Base-by-base conservation (phyloP, 805 yeast genomes). In the Isabelozyma pseudorhagii region DNA sequence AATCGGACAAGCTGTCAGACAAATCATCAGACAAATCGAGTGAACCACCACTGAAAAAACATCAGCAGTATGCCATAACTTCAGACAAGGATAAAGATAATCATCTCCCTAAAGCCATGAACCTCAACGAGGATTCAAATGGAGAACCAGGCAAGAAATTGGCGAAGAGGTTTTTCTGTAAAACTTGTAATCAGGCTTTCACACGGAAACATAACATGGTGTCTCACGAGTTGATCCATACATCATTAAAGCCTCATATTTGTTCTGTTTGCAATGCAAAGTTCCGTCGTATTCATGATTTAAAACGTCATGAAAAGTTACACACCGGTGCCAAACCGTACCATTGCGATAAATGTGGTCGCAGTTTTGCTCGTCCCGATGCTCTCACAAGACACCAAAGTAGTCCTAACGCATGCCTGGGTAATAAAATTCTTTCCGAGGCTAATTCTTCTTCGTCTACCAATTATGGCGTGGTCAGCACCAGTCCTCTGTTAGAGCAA, bases 291-390 rank as follows among this genome's bases (percentile, higher is more conserved):
- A 77, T 82, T 29, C 92, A 87, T 63, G 96, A 89, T 63, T 72
- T 89, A 58, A 86, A 83, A 59, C 75, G 96, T 47, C 96, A 88
- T 59, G 80, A 79, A 50, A 85, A 85, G 64, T 72, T 85, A 36
- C 96, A 88, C 60, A 80, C 90, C 0, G 93, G 93, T 18, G 89
- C 82, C 54, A 83, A 80, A 61, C 92, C 93, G 1, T 83, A 69
- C 61, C 66, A 62, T 40, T 88, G 96, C 62, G 68, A 67, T 15
- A 70, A 71, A 44, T 88, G 96, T 67, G 78, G 79, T 13, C 74
- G 86, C 43, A 68, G 74, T 40, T 88, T 88, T 67, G 88, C 93
- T 1, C 69, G 96, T 34, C 82, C 84, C 1, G 96, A 88, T 64
- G 91, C 96, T 0, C 71, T 88, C 27, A 77, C 83, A 3, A 72